These are phyloP conservation scores for Amaranthus tricolor DNA, from an alignment of 179 eudicot species.

Conservation along the genomic window DNA sequence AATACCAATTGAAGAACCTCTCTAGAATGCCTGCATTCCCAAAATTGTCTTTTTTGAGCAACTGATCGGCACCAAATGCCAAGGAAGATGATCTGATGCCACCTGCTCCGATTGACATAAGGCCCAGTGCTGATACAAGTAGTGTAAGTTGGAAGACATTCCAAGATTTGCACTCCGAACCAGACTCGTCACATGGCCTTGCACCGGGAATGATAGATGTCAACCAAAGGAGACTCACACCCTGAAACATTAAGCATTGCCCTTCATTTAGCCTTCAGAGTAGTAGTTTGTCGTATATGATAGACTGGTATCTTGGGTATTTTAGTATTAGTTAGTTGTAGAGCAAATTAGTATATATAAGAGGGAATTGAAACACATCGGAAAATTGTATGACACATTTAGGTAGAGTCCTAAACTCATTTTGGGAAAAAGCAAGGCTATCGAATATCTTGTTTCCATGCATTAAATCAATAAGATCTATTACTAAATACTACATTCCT, in stretches of 20 bases:
- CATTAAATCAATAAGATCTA: too few species aligned
- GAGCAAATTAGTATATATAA: too few species aligned
- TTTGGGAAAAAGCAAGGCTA: too few species aligned
- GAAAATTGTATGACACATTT: too few species aligned
- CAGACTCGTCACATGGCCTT: slow-evolving; percentile 28
- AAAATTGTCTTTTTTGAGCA: slow-evolving; percentile 7
- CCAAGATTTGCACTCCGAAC: slow-evolving; percentile 14
- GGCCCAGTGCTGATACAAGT: slow-evolving; percentile 36
- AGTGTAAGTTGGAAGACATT: slow-evolving; percentile 29
- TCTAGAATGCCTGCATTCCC: slow-evolving; percentile 25
- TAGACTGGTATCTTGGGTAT: too few species aligned
- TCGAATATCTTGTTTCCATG: too few species aligned
- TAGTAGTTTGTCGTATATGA: background rate
- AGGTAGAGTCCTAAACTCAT: too few species aligned
- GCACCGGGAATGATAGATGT: slow-evolving; percentile 44
- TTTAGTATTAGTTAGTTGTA: too few species aligned
- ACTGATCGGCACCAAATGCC: slow-evolving; percentile 58
- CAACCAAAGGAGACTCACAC: slow-evolving; percentile 45
- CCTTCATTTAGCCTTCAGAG: background rate
- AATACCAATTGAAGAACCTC: slow-evolving; percentile 53
- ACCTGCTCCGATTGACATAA: slow-evolving; percentile 50
- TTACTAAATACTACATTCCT: too few species aligned
- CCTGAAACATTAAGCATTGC: slow-evolving; percentile 30
- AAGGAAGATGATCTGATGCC: slow-evolving; percentile 46
- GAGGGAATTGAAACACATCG: too few species aligned